Percentiles rank a stretch among this genome's conserved stretches.
phyloP scores from a whole-genome alignment of 1,284 basidiomycete species.

The Cerrena zonata region DNA sequence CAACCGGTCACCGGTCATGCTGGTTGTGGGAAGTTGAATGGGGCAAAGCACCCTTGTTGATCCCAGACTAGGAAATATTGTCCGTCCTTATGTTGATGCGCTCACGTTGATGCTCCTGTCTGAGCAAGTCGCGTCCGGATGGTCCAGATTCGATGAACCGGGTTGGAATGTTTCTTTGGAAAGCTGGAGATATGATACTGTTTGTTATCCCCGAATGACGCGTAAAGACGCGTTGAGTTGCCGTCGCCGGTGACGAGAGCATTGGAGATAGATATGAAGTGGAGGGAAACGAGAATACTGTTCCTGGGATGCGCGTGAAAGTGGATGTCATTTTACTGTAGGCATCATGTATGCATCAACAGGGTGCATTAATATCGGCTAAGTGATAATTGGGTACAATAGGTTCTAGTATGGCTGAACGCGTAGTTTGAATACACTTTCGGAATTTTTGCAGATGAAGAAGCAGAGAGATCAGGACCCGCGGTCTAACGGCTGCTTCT shows the following conservation, averaged over 20 bases:
- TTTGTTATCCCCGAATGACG: no score
- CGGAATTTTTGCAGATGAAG: background rate
- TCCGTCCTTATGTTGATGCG: background rate
- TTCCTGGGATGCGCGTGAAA: background rate
- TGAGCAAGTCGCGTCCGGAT: background rate
- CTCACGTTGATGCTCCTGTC: background rate
- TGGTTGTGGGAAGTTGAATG: background rate
- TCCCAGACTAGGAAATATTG: background rate
- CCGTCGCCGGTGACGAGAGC: background rate
- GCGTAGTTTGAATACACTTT: background rate
- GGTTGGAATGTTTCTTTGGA: background rate
- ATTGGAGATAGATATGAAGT: no score
- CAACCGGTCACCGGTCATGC: no score
- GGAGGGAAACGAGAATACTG: background rate
- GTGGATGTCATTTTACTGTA: no score
- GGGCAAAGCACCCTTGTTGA: no score
- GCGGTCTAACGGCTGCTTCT: background rate
- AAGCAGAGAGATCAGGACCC: background rate
- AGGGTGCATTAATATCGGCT: no score
- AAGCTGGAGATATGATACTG: no score
- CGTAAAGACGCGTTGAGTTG: constrained; percentile 2
- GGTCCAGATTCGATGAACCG: background rate
- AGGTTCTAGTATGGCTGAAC: no score
- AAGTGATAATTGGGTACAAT: no score
- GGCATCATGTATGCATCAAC: no score